Evolutionary conservation across 1,284 basidiomycete species (phyloP).

Genomic region (Trametes sp.): DNA sequence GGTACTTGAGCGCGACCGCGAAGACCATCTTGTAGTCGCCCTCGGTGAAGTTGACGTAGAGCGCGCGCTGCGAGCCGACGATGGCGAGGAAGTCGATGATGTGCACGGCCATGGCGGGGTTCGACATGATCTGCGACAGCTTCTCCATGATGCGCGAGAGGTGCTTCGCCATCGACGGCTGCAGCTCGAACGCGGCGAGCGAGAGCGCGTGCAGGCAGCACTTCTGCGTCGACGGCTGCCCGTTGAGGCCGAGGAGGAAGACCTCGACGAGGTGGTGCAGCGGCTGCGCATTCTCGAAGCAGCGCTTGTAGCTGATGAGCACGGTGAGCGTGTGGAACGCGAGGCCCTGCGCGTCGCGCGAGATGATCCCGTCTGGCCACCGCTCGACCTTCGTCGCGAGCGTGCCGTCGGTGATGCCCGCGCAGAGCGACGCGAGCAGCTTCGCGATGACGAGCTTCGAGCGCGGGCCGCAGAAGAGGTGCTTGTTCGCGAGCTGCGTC

Average conservation of each 20-base stretch:
- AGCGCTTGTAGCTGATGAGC: conserved; percentile 87
- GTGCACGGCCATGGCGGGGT: conserved; percentile 92
- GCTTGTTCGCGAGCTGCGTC: conserved; percentile 93
- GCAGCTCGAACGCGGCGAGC: conserved; percentile 90
- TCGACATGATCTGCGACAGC: conserved; percentile 94
- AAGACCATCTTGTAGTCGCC: conserved; percentile 95
- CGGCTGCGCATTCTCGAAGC: conserved; percentile 73
- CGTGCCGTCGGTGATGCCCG: conserved; percentile 67
- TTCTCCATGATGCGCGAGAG: conserved; percentile 87
- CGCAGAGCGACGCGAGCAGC: conserved; percentile 77
- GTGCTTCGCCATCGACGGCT: conserved; percentile 83
- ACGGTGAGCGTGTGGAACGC: conserved; percentile 91
- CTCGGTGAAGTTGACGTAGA: conserved; percentile 95
- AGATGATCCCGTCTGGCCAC: conserved; percentile 71
- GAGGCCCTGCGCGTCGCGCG: conserved; percentile 87
- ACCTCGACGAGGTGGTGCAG: conserved; percentile 83
- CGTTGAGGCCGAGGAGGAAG: conserved; percentile 84
- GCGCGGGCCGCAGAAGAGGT: conserved; percentile 93
- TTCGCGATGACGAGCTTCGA: conserved; percentile 71
- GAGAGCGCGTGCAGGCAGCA: conserved; percentile 93
- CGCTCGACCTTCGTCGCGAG: conserved; percentile 67
- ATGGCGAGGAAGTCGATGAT: conserved; percentile 94
- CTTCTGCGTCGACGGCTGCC: conserved; percentile 83
- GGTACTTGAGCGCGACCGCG: conserved; percentile 93
- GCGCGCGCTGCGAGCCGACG: conserved; percentile 79